These are phyloP conservation scores for Mycena metata DNA, from an alignment of 768 basidiomycete genomes.

Conservation along the genomic window DNA sequence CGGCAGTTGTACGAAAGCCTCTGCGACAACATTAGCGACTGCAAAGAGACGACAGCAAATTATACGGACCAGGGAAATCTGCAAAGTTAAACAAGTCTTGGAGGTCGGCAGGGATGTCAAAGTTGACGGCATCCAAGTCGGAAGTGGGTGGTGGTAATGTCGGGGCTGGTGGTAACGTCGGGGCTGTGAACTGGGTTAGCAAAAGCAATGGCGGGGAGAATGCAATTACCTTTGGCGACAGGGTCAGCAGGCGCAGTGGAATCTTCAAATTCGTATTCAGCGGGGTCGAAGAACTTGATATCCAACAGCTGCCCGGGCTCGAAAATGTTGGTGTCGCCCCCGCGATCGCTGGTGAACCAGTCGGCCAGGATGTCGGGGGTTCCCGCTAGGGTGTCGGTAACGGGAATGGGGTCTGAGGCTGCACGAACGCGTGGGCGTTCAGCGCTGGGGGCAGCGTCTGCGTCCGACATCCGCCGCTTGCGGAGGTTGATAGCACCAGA, in stretches of 20 bases:
- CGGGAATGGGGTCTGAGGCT: constrained; percentile 49
- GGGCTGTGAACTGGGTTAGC: no score
- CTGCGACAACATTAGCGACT: not conserved
- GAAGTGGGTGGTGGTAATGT: constrained; percentile 3
- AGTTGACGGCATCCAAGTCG: constrained; percentile 1
- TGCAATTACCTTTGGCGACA: constrained; percentile 26
- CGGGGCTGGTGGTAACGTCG: no score
- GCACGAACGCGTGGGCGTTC: constrained; percentile 48
- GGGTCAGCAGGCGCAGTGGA: not conserved
- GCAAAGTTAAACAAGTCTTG: constrained; percentile 11
- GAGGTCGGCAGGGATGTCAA: constrained; percentile 6
- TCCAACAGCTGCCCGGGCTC: constrained; percentile 47
- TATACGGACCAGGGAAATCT: constrained; percentile 1
- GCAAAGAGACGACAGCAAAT: not conserved
- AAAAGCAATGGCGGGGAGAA: no score
- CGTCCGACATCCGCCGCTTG: constrained; percentile 56
- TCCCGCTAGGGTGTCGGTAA: constrained; percentile 25
- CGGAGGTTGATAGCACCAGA: constrained; percentile 38
- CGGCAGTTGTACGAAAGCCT: not conserved
- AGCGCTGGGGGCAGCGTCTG: constrained; percentile 30
- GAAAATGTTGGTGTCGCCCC: constrained; percentile 39
- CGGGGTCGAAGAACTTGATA: constrained; percentile 49
- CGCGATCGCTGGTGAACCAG: constrained; percentile 51
- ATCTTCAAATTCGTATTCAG: constrained; percentile 33
- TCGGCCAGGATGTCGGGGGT: constrained; percentile 46